Conservation (phyloP, 495 filamentous ascomycete genomes). For the Penicillium simplicissimum region DNA sequence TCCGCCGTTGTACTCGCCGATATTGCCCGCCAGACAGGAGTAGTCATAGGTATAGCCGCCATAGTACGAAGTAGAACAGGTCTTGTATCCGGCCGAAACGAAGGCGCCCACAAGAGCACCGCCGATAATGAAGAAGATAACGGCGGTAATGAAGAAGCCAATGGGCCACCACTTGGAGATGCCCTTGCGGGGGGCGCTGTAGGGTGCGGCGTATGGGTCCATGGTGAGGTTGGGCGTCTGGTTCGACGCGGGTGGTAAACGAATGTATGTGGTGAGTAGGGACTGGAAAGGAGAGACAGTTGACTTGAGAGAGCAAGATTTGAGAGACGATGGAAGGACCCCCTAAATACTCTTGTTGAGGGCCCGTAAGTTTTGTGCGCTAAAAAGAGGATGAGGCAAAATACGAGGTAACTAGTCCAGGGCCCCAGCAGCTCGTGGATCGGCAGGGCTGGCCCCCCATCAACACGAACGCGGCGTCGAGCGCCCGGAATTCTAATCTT, state of each 20-base stretch:
- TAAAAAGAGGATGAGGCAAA: neutral
- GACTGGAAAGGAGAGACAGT: neutral
- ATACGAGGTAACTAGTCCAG: neutral
- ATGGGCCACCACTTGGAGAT: slow-evolving; percentile 25
- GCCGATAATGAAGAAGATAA: slow-evolving; percentile 26
- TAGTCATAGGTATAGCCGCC: slow-evolving; percentile 10
- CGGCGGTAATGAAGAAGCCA: slow-evolving; percentile 21
- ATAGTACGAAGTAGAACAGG: slow-evolving; percentile 10
- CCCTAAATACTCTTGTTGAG: slow-evolving; percentile 1
- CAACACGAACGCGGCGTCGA: neutral
- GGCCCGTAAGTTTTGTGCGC: neutral
- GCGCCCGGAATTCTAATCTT: neutral
- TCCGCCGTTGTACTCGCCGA: slow-evolving; percentile 20
- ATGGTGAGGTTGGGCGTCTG: neutral
- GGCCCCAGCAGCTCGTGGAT: neutral
- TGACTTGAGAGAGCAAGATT: neutral
- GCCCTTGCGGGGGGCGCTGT: neutral
- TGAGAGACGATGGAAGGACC: neutral
- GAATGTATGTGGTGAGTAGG: neutral
- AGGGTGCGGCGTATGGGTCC: neutral
- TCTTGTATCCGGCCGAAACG: slow-evolving; percentile 3
- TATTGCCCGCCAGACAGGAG: slow-evolving; percentile 9
- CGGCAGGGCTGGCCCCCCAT: neutral
- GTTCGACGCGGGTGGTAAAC: neutral
- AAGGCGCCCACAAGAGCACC: slow-evolving; percentile 25